Evolutionary conservation across 2,329 filamentous ascomycete species (phyloP).

Genomic region (Dendrostoma leiphaemia): DNA sequence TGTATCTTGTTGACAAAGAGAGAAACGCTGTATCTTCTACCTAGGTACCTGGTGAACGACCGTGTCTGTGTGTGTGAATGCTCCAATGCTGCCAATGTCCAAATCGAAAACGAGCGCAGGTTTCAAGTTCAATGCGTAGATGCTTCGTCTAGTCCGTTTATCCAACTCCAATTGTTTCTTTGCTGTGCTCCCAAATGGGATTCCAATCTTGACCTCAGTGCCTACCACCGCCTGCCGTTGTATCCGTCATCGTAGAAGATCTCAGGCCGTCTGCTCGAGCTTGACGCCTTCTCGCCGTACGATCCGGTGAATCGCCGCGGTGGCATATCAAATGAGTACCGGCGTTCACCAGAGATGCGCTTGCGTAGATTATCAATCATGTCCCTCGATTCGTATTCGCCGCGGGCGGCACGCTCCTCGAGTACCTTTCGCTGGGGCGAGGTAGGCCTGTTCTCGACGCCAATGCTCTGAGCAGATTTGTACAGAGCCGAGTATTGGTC

Average conservation of each 20-base stretch:
- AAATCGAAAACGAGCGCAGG: no score
- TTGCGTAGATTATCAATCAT: slow-evolving; percentile 3
- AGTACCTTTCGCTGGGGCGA: slow-evolving; percentile 8
- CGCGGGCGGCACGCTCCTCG: slow-evolving; percentile 6
- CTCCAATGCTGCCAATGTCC: no score
- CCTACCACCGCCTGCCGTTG: background rate
- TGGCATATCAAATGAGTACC: slow-evolving; percentile 16
- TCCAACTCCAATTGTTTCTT: background rate
- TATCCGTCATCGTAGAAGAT: slow-evolving; percentile 15
- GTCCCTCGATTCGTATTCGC: slow-evolving; percentile 10
- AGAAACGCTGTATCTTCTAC: no score
- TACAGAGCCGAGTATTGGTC: slow-evolving; percentile 15
- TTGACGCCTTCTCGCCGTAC: slow-evolving; percentile 12
- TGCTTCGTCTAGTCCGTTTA: no score
- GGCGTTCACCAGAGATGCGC: background rate
- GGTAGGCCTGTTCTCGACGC: slow-evolving; percentile 13
- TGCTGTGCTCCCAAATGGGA: background rate
- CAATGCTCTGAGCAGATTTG: slow-evolving; percentile 10
- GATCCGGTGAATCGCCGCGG: slow-evolving; percentile 12
- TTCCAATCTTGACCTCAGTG: background rate
- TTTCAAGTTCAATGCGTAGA: no score
- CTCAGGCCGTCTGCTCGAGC: slow-evolving; percentile 11
- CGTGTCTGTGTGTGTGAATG: no score
- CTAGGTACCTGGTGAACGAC: no score
- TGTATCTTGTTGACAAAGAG: no score